These are phyloP conservation scores for Dryadomyces quercus-mongolicae DNA, from an alignment of 2,329 filamentous ascomycete species.

Conservation along the genomic window DNA sequence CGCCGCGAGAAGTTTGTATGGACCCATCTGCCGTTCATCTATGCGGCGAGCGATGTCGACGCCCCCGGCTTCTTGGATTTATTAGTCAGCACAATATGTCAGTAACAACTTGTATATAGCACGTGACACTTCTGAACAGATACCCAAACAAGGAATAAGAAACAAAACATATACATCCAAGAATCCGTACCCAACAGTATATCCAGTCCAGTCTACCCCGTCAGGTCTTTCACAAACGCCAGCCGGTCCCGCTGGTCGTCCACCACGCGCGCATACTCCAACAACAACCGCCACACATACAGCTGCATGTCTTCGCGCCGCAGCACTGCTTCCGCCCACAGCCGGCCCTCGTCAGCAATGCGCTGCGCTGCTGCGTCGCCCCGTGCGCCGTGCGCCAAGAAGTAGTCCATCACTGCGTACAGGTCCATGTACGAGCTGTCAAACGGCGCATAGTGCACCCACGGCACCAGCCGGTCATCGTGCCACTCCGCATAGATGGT, in stretches of 20 bases:
- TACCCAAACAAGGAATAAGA: too few species aligned
- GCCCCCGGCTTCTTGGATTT: background rate
- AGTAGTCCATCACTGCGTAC: slow-evolving; percentile 54
- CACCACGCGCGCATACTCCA: slow-evolving; percentile 42
- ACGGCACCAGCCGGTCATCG: slow-evolving; percentile 53
- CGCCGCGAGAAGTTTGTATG: slow-evolving; percentile 2
- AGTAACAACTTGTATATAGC: too few species aligned
- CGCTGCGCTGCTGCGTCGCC: slow-evolving; percentile 39
- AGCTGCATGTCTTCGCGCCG: slow-evolving; percentile 54
- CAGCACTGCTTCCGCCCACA: slow-evolving; percentile 50
- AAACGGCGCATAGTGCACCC: slow-evolving; percentile 61
- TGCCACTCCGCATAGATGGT: slow-evolving; percentile 67
- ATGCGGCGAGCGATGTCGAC: background rate
- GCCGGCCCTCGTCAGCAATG: slow-evolving; percentile 47
- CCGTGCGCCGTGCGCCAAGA: slow-evolving; percentile 25
- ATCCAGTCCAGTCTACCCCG: background rate
- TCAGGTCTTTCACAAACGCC: slow-evolving; percentile 30
- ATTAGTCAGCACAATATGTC: background rate
- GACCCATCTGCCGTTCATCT: slow-evolving; percentile 2
- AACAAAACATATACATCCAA: too few species aligned
- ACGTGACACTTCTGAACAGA: too few species aligned
- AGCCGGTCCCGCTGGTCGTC: slow-evolving; percentile 31
- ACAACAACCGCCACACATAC: slow-evolving; percentile 48
- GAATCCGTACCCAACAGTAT: too few species aligned
- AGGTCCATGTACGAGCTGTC: slow-evolving; percentile 55